Base-by-base conservation (phyloP, 192 early-diverging fungal genomes). In the Globomyces pollinis-pini region DNA sequence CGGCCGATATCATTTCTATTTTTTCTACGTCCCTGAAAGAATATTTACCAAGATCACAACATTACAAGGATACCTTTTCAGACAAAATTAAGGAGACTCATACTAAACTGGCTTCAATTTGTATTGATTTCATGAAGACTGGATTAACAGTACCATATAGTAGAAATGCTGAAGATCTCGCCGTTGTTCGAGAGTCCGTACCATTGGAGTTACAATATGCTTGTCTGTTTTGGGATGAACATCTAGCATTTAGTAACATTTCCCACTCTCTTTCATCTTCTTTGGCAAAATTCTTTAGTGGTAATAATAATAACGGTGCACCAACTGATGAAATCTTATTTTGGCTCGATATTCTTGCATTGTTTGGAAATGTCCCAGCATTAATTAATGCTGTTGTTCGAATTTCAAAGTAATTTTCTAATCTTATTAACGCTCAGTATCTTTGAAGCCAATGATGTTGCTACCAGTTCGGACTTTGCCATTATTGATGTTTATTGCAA, bases 171-270 rank as follows among this genome's bases (percentile, higher is more conserved):
- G 20, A 12, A n/a, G 20, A 43, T 43, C 6, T 43, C 20, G 41
- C 41, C 13, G 41, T 18, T 18, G 7, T 18, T 18, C 13, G 20
- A 18, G 20, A 43, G 41, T 18, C 13, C 13, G 20, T 43, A 0
- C 6, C 41, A 18, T 18, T 18, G 6, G 20, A 18, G 13, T 43
- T 43, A 16, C 13, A 18, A 43, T 43, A 43, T 16, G 6, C 12
- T 18, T 43, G 41, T 43, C 16, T 43, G 6, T 43, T 18, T 43
- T 43, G 41, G 41, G 41, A 43, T 43, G 41, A 43, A 43, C 41
- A 43, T 18, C 20, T 43, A 18, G 20, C 20, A 18, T 43, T 43
- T 43, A 18, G 41, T 18, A 18, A 43, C 13, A 43, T 43, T 18
- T 18, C 41, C 7, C 13, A 18, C n/a, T 12, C 13, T 18, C n/a